Evolutionary conservation across 2,329 filamentous ascomycete genomes (phyloP), one percentile per base, ranked within the genome.

Genomic region (Trichoderma simmonsii): DNA sequence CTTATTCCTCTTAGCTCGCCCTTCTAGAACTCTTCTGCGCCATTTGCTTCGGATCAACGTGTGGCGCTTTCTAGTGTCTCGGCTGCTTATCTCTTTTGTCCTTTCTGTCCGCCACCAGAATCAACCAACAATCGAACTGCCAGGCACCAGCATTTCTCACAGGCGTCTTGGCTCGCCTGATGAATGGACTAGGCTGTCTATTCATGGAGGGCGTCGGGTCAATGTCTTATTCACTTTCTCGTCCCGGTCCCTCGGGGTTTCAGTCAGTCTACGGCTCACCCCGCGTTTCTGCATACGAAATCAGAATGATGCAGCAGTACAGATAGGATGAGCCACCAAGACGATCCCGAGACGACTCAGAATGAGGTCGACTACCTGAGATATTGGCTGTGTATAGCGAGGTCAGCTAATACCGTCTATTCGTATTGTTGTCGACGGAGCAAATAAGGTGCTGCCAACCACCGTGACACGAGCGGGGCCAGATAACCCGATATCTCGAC

Each of bases 1-100:
- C 54, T 69, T 69, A 60, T 69, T 65, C 26, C 36, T 69, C 36
- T 39, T 60, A 60, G 65, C 54, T 32, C 36, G 36, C 65, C 36
- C 65, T 69, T 69, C 65, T 69, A 69, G 65, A 69, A 69, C 34
- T 1, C 51, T 67, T 67, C 64, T 15, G 51, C 54, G 64, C 32
- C 18, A 36, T 24, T 30, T 21, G 36, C 36, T 21, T 51, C 61
- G 61, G 15, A 43, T 59, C 24, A 56, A 28, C 32, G 34, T 30
- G 64, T 67, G 51, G 64, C 51, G 51, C 24, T 26, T 59, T 60
- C 54, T 48, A 60, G 54, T 24, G 26, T 34, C 34, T 26, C 65
- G 28, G 43, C 48, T 43, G 39, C 61, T 51, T 51, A 64, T 64
- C 61, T 51, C 30, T 18, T 12, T 65, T n/a, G 48, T 54, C 26